These are phyloP conservation scores for Geosmithia putterillii DNA, from an alignment of 2,329 filamentous ascomycete species.

Conservation along the genomic window DNA sequence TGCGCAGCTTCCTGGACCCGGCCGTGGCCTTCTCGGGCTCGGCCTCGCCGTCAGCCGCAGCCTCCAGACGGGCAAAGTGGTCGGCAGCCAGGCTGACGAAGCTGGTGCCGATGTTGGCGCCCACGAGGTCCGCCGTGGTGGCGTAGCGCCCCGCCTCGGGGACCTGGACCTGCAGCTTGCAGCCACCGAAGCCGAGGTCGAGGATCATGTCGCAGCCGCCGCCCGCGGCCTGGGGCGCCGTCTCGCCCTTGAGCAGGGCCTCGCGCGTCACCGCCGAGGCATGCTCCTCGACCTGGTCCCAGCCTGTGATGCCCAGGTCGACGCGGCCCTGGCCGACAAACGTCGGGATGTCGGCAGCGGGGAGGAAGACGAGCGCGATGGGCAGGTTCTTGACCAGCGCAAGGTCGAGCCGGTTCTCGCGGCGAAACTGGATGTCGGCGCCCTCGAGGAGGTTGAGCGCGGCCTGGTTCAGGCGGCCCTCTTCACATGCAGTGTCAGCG, in stretches of 20 bases:
- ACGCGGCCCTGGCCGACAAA: conserved; percentile 93
- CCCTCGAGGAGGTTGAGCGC: conserved; percentile 85
- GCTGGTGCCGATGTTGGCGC: conserved; percentile 90
- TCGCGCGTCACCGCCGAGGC: conserved; percentile 48
- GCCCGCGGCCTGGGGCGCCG: conserved; percentile 22
- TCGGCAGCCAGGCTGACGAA: conserved; percentile 75
- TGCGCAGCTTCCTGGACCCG: conserved; percentile 53
- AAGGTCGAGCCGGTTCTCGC: conserved; percentile 91
- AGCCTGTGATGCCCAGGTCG: conserved; percentile 88
- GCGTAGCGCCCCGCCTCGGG: conserved; percentile 68
- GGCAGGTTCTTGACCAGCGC: conserved; percentile 94
- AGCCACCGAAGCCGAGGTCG: conserved; percentile 81
- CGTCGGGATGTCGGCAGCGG: conserved; percentile 91
- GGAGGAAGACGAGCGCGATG: conserved; percentile 92
- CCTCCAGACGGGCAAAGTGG: conserved; percentile 74
- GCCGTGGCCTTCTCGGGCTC: conserved; percentile 18
- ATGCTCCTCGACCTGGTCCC: conserved; percentile 87
- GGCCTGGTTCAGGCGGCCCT: conserved; percentile 84
- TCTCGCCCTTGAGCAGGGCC: conserved; percentile 32
- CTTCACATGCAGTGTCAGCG: too few relatives aligned
- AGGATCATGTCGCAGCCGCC: conserved; percentile 73
- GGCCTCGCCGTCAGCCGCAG: conserved; percentile 28
- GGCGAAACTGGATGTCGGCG: conserved; percentile 91
- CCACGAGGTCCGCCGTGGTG: conserved; percentile 66
- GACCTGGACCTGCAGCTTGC: conserved; percentile 94